Evolutionary conservation across 2,329 filamentous ascomycete genomes (phyloP), one percentile per base, ranked within the genome.

Genomic region (Waltergamsia citrina): DNA sequence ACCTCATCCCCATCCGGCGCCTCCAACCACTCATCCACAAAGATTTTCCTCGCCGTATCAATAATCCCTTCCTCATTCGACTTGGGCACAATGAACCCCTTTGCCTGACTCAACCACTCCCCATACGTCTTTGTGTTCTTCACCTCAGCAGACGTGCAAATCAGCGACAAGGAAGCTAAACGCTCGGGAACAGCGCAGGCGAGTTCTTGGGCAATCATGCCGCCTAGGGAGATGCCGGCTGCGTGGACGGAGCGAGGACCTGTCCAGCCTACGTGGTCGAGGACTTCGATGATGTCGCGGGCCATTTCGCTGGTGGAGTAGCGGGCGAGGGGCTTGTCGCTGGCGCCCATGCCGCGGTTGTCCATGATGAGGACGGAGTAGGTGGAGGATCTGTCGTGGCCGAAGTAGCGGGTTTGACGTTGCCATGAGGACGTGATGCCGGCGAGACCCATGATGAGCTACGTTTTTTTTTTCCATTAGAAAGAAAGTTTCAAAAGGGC

Each of bases 181-280:
- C 71, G 62, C 10, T 57, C 41, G 0, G 76, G 74, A 20, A 63
- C 57, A n/a, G 65, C 54, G 43, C 57, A 63, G 16, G 69, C 75
- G 4, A 94, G 50, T 59, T 94, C 87, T 57, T 94, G 87, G 3
- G 84, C 76, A 47, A 94, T 90, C 87, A 94, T 94, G 49, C 87
- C 86, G 42, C 86, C 86, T 71, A 94, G 83, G 38, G 80, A 85
- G 43, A 90, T 77, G 36, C 86, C 87, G 22, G 83, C 65, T 34
- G 93, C 54, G 59, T 94, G 78, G 52, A 63, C 67, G 59, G 46
- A 65, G 46, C 50, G 67, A 42, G 35, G 56, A 31, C 38, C 51
- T 7, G 51, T 76, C 83, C 84, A 93, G 41, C 75, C 77, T 8
- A 92, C 53, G 46, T 83, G 71, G 43, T 78, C 70, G 19, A 74